Evolutionary conservation across 768 basidiomycete species (phyloP), one percentile per base, ranked within the genome.

Genomic region (Mycena polygramma): DNA sequence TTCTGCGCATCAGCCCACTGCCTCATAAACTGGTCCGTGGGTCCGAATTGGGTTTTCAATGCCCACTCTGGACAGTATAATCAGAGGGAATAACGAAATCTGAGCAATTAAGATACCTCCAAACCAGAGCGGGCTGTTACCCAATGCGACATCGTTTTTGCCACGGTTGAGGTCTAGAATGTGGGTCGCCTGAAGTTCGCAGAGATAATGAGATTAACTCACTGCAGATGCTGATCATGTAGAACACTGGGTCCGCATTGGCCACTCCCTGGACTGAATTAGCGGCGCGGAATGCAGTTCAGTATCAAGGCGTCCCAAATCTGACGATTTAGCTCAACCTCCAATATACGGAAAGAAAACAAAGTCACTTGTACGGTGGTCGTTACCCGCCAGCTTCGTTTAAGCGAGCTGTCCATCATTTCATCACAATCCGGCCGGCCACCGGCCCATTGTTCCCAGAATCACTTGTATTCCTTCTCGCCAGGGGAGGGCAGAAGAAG

Each of bases 161-260:
- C 92, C 81, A 26, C 90, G 88, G 15, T 87, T 69, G 10, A 94
- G 83, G 75, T 93, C 92, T 94, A 13, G 30, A 43, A 57, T 4
- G 9, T 24, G 52, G 39, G 26, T 37, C 39, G 30, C 14, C 59
- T 39, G 51, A 48, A n/a, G 7, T 10, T 35, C 48, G 11, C 45
- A 22, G 9, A 22, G 35, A 10, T 11, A 17, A 64, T 22, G 53
- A 11, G 19, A 19, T 64, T 35, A 37, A 82, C 88, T 51, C 78
- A 93, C 92, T 94, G 85, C 93, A 95, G 24, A 92, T 84, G 74
- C 85, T 86, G 0, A 75, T 84, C 76, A 94, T 63, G 77, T 94
- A 94, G 0, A 93, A 91, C 0, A 87, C 79, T 43, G 86, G 84
- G 68, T 87, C 90, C 0, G 92, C 68, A 74, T 85, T 88, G 1